These are phyloP conservation scores for Candida methanosorbosa DNA, from an alignment of 805 yeast species.

Conservation along the genomic window DNA sequence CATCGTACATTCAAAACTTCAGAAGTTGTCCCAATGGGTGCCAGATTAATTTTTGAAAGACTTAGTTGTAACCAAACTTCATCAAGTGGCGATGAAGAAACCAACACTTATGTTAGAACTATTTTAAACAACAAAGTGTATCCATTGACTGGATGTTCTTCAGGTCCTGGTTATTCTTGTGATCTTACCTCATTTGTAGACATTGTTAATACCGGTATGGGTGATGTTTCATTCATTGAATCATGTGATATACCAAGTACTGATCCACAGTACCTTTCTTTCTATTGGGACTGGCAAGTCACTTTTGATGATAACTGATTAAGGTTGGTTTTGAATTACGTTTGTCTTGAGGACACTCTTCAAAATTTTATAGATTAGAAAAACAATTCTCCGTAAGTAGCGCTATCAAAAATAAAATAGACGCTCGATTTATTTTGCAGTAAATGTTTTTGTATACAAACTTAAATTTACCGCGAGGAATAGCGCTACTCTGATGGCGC, in stretches of 20 bases:
- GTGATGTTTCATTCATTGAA: conserved; percentile 3
- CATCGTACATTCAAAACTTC: conserved; percentile 31
- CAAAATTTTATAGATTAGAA: too few species aligned
- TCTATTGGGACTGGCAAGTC: conserved; percentile 19
- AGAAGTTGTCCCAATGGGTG: conserved; percentile 52
- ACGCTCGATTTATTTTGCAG: too few species aligned
- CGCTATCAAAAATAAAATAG: too few species aligned
- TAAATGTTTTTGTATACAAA: too few species aligned
- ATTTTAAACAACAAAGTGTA: conserved; percentile 46
- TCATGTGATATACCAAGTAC: conserved; percentile 10
- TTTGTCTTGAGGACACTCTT: too few species aligned
- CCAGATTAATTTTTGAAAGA: conserved; percentile 42
- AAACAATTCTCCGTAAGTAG: too few species aligned
- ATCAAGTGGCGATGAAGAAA: conserved; percentile 2
- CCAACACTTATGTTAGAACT: conserved; percentile 33
- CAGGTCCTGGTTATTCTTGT: conserved; percentile 50
- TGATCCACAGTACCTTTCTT: conserved; percentile 12
- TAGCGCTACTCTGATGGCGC: too few species aligned
- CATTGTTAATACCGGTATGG: conserved; percentile 10
- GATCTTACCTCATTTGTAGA: conserved; percentile 24
- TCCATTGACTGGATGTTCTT: conserved; percentile 37
- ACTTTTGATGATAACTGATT: not conserved
- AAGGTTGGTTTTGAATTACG: too few species aligned
- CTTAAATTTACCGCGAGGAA: too few species aligned
- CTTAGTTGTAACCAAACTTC: conserved; percentile 26